Conservation (phyloP, 306 rosid genomes). For the Potentilla sterilis region DNA sequence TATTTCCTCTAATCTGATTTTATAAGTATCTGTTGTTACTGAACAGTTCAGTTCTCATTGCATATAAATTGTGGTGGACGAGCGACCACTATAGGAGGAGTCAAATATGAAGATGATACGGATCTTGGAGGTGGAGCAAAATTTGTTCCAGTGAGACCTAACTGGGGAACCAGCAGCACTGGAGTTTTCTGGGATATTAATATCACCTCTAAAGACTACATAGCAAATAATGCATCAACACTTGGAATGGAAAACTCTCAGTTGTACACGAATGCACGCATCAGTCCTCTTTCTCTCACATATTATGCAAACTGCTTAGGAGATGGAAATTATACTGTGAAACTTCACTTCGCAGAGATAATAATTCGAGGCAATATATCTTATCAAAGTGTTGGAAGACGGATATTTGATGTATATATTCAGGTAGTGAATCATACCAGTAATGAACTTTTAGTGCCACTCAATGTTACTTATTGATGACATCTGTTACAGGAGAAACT, state of each 20-base stretch:
- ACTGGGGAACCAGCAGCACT: constrained; percentile 55
- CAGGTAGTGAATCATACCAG: constrained; percentile 40
- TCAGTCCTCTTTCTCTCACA: constrained; percentile 49
- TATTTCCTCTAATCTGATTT: neutral
- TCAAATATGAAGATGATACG: constrained; percentile 38
- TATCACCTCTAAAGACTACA: constrained; percentile 23
- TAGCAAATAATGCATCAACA: constrained; percentile 22
- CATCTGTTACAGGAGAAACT: constrained; percentile 37
- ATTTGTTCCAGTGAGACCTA: neutral
- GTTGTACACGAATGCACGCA: constrained; percentile 50
- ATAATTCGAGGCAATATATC: constrained; percentile 43
- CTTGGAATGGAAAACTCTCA: constrained; percentile 32
- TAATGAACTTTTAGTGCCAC: neutral
- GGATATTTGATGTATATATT: constrained; percentile 57
- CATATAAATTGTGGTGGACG: constrained; percentile 67
- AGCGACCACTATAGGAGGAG: constrained; percentile 26
- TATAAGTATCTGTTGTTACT: neutral
- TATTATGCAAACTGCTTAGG: constrained; percentile 58
- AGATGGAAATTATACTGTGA: constrained; percentile 52
- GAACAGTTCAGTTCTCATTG: constrained; percentile 31
- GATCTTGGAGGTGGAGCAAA: neutral
- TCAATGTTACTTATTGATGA: neutral
- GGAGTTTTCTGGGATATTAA: constrained; percentile 40
- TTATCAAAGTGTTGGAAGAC: constrained; percentile 48
- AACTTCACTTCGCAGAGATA: constrained; percentile 54